A percentile compares a stretch with the other conserved stretches of the same genome.
Conservation (phyloP, 257 asterid genomes). For the Solanum habrochaites region DNA sequence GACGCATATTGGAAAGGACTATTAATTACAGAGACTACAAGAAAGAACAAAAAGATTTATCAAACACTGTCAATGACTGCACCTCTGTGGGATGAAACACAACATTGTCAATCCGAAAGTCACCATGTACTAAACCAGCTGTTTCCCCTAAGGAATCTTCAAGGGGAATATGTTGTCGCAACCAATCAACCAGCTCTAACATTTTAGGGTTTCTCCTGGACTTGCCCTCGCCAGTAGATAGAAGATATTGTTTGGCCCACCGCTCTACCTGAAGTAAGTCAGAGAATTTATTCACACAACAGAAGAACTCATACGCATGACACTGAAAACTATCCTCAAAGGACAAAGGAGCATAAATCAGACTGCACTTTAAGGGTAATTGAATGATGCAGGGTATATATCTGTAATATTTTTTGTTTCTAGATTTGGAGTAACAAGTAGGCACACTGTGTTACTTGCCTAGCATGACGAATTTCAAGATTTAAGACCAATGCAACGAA, state of each 20-base stretch:
- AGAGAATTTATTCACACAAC: neutral
- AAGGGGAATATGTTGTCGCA: constrained; percentile 62
- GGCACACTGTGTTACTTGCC: neutral
- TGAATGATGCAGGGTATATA: neutral
- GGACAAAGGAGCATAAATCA: neutral
- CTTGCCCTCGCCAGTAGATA: constrained; percentile 78
- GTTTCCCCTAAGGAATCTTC: constrained; percentile 83
- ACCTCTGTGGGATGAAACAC: constrained; percentile 98
- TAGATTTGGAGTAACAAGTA: neutral
- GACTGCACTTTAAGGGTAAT: neutral
- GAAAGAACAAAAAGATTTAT: neutral
- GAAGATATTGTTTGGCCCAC: constrained; percentile 87
- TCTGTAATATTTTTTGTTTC: neutral
- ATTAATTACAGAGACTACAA: neutral
- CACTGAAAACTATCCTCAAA: neutral
- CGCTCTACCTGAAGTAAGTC: constrained; percentile 65
- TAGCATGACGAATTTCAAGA: neutral
- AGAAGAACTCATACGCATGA: neutral
- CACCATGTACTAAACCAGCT: constrained; percentile 94
- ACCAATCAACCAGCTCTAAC: constrained; percentile 80
- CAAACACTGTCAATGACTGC: constrained; percentile 4
- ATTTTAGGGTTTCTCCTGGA: constrained; percentile 77
- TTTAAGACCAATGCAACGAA: neutral
- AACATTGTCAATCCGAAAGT: constrained; percentile 87
- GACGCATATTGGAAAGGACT: neutral